A percentile compares a stretch with the other conserved stretches of the same genome.
phyloP scores from a whole-genome alignment of 345 rosid genomes.

The Murraya koenigii region DNA sequence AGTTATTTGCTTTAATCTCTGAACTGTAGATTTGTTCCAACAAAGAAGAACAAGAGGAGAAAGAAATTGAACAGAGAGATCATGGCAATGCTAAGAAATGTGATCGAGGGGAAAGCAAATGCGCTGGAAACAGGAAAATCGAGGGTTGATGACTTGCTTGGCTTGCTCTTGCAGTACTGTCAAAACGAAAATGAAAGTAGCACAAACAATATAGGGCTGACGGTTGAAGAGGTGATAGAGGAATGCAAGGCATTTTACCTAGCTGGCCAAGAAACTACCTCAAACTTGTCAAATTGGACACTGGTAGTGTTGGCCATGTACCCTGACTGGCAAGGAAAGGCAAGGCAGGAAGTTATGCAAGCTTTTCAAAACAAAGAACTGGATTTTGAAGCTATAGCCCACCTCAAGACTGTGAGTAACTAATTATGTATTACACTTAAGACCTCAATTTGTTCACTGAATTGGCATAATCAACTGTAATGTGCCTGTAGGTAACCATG shows the following conservation, averaged over 20 bases:
- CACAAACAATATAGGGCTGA: conserved; percentile 10
- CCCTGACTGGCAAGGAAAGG: conserved; percentile 54
- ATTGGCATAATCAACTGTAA: background rate
- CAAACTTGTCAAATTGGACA: conserved; percentile 49
- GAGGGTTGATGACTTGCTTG: conserved; percentile 34
- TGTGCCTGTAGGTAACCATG: conserved; percentile 35
- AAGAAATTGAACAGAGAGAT: conserved; percentile 33
- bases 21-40: conserved; percentile 40
- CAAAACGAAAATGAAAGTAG: conserved; percentile 16
- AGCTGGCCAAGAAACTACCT: conserved; percentile 65
- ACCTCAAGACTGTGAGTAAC: conserved; percentile 34
- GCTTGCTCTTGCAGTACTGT: conserved; percentile 33
- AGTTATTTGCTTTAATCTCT: too few relatives aligned
- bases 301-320: conserved; percentile 47
- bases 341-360: conserved; percentile 46
- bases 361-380: conserved; percentile 32
- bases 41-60: conserved; percentile 47
- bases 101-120: conserved; percentile 31
- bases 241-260: conserved; percentile 55
- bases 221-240: conserved; percentile 45
- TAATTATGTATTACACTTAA: too few relatives aligned
- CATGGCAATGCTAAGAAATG: conserved; percentile 25
- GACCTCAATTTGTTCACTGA: background rate
- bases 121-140: conserved; percentile 29
- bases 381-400: conserved; percentile 26